A percentile compares a stretch with the other conserved stretches of the same genome.
Evolutionary conservation across 495 filamentous ascomycete species (phyloP).

Genomic region (Aspergillus haitiensis): DNA sequence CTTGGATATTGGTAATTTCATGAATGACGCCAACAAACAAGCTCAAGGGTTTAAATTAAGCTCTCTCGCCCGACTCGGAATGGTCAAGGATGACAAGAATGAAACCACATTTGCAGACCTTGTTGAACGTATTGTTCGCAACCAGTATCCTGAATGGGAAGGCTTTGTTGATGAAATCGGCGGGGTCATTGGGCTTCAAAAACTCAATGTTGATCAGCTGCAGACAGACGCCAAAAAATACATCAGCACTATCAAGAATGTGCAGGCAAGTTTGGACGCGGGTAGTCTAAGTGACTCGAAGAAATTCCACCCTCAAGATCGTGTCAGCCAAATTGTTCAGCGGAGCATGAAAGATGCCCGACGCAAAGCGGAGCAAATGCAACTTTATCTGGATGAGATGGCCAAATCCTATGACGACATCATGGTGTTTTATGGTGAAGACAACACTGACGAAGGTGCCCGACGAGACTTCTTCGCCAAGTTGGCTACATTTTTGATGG

Average conservation of each 20-base stretch:
- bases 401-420: slow-evolving; percentile 88
- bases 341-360: slow-evolving; percentile 94
- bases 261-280: slow-evolving; percentile 86
- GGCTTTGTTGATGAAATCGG: slow-evolving; percentile 80
- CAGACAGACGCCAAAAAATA: slow-evolving; percentile 88
- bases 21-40: slow-evolving; percentile 99
- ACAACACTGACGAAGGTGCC: slow-evolving; percentile 88
- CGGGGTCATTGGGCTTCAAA: slow-evolving; percentile 80
- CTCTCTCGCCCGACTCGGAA: slow-evolving; percentile 88
- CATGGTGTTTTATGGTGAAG: slow-evolving; percentile 95
- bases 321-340: slow-evolving; percentile 87
- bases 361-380: slow-evolving; percentile 94
- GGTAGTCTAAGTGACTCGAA: slow-evolving; percentile 95
- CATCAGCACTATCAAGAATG: slow-evolving; percentile 90
- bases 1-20: slow-evolving; percentile 97
- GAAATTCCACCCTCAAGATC: slow-evolving; percentile 97
- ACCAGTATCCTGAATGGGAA: slow-evolving; percentile 96
- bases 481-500: slow-evolving; percentile 83
- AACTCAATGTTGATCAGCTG: slow-evolving; percentile 92
- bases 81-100: slow-evolving; percentile 99
- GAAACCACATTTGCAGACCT: slow-evolving; percentile 93
- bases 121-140: slow-evolving; percentile 95
- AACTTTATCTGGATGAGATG: slow-evolving; percentile 93
- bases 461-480: slow-evolving; percentile 95
- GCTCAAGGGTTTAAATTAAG: slow-evolving; percentile 96